Base-by-base conservation (phyloP, 805 yeast genomes). In the Pichia paraexigua region DNA sequence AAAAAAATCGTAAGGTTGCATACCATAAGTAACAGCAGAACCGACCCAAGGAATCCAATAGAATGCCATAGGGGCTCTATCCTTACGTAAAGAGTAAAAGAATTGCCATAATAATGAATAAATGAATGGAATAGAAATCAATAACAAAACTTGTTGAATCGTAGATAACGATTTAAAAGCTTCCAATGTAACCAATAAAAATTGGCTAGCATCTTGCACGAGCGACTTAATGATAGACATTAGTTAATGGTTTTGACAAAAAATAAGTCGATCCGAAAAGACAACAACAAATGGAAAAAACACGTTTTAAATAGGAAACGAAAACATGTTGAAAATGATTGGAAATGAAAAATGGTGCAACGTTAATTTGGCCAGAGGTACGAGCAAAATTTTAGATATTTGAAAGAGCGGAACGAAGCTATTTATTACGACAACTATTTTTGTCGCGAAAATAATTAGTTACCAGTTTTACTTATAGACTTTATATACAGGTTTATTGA, bases 11-110 rank as follows among this genome's bases (percentile, higher is more conserved):
- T 91, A 94, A 18, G 99, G 99, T 57, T 85, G 85, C 85, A 83
- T 86, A 61, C 99, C 99, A 63, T 89, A 94, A 7, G 78, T 71
- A 43, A 87, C 79, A 41, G 97, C 95, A 39, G 94, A 84, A 45
- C 99, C 99, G 44, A 92, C 73, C 96, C 97, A 90, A 30, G 99
- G 99, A 54, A 94, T 74, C 85, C 90, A 84, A 72, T 94, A 83
- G 63, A 87, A 88, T 2, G 89, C 98, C 58, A 92, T 65, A 3
- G 99, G 99, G 12, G 82, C 96, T 51, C 96, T 75, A 69, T 89
- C 95, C 51, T 72, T 81, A 69, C 92, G 76, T 47, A 85, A 66
- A n/a, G 87, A 80, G 66, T 83, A 83, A 15, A 78, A 61, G 3
- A 83, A 68, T 67, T 86, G 94, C 83, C 83, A 85, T 24, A 75